Percentiles rank a stretch among this genome's conserved stretches.
phyloP scores from a whole-genome alignment of 176 grass and related monocot species.

The Oryza glumipatula region DNA sequence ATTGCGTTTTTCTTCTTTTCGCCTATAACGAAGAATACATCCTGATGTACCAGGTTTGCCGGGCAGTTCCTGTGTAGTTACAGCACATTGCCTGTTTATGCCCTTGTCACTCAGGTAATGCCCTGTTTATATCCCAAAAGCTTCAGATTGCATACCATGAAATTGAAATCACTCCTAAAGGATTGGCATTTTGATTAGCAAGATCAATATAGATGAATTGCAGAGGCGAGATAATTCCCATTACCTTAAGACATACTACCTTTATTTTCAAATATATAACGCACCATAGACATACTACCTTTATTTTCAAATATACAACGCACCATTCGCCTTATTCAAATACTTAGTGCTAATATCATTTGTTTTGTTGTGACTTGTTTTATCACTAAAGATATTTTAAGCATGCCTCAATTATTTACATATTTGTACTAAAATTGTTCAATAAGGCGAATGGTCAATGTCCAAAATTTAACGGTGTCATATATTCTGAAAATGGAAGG shows the following conservation, averaged over 20 bases:
- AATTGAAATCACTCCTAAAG: neutral
- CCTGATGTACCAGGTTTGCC: slow-evolving; percentile 58
- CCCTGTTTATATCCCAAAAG: neutral
- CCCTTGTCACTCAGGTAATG: slow-evolving; percentile 83
- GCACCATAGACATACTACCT: too few species aligned
- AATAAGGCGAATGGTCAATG: too few species aligned
- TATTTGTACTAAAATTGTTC: too few species aligned
- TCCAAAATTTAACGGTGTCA: too few species aligned
- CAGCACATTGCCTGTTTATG: slow-evolving; percentile 95
- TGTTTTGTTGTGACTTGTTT: too few species aligned
- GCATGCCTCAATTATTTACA: too few species aligned
- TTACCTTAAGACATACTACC: neutral
- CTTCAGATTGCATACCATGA: neutral
- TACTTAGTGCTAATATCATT: too few species aligned
- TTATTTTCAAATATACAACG: too few species aligned
- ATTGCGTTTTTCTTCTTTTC: neutral
- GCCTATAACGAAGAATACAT: neutral
- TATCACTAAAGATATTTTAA: too few species aligned
- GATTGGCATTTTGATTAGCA: neutral
- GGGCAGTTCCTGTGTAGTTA: slow-evolving; percentile 97
- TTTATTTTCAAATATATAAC: too few species aligned
- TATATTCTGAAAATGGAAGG: too few species aligned
- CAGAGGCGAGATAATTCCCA: neutral
- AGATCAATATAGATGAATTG: neutral
- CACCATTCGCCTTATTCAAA: too few species aligned